Base-by-base conservation (phyloP, 768 basidiomycete species). In the Termitomyces sp. region DNA sequence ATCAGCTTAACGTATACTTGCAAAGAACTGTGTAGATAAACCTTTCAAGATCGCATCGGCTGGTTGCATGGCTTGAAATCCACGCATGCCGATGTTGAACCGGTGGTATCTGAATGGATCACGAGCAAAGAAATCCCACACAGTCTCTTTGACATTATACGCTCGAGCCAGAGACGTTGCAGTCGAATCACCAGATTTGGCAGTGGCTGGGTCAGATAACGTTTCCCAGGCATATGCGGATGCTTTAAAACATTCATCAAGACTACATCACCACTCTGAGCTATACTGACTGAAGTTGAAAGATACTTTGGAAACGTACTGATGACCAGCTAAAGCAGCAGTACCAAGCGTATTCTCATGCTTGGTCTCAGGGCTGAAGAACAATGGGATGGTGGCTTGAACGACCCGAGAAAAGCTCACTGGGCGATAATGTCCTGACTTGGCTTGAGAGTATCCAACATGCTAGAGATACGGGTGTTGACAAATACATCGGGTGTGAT, bases 401-500 rank as follows among this genome's bases (percentile, higher is more conserved):
- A 10, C 3, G 32, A 34, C 32, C 1, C 10, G 32, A 12, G 10
- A 34, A 26, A 59, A n/a, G n/a, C 66, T 53, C 27, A 74, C 72
- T 69, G 53, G n/a, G 61, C 57, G 16, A 66, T 59, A 4, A 75
- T 54, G 6, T 69, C 72, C 46, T 60, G 57, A 36, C 59, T 63
- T 10, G 66, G 52, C 56, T 69, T 74, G 22, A 63, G 60, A 1
- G 71, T 74, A 55, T 76, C 76, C 22, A 76, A 48, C 39, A 67
- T 32, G 13, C 47, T 49, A 3, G 76, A 76, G 14, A 71, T 65
- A 8, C 73, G 71, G 49, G 72, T 79, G 57, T 75, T 72, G 2
- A 72, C 67, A 56, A 74, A 79, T 7, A 72, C 67, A 56, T 76
- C 61, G 0, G 74, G 74, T 18, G 49, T 57, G 18, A 74, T 58